phyloP scores from a whole-genome alignment of 345 rosid species.

The Populus tremula region DNA sequence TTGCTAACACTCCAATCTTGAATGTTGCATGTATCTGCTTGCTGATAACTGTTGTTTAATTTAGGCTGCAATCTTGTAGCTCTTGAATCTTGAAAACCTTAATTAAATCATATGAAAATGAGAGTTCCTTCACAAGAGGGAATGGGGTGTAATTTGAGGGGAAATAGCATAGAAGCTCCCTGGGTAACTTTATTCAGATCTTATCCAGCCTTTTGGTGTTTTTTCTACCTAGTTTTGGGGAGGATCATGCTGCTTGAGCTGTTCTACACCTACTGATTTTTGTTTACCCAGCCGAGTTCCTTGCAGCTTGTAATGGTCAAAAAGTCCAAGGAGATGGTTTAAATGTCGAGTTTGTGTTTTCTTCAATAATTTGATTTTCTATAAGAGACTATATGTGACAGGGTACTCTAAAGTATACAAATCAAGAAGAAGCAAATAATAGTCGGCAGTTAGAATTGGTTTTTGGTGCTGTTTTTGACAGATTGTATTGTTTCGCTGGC shows the following conservation, averaged over 20 bases:
- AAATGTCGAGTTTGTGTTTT: background rate
- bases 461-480: background rate
- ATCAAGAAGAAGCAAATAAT: background rate
- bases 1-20: too few species aligned
- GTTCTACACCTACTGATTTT: background rate
- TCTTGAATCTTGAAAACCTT: background rate
- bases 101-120: background rate
- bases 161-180: background rate
- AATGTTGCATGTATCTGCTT: too few species aligned
- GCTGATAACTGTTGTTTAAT: too few species aligned
- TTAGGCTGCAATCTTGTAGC: background rate
- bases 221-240: background rate
- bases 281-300: background rate
- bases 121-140: background rate
- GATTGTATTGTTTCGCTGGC: slow-evolving; percentile 21
- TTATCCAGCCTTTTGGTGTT: background rate
- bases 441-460: background rate
- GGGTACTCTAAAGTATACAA: slow-evolving; percentile 5
- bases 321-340: background rate
- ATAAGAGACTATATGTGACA: background rate
- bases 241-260: background rate
- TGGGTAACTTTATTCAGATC: background rate
- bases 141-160: background rate
- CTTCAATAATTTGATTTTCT: background rate
- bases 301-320: background rate